Evolutionary conservation across 192 early-diverging fungal genomes (phyloP), one percentile per base, ranked within the genome.

Genomic region (Umbelopsis isabellina): DNA sequence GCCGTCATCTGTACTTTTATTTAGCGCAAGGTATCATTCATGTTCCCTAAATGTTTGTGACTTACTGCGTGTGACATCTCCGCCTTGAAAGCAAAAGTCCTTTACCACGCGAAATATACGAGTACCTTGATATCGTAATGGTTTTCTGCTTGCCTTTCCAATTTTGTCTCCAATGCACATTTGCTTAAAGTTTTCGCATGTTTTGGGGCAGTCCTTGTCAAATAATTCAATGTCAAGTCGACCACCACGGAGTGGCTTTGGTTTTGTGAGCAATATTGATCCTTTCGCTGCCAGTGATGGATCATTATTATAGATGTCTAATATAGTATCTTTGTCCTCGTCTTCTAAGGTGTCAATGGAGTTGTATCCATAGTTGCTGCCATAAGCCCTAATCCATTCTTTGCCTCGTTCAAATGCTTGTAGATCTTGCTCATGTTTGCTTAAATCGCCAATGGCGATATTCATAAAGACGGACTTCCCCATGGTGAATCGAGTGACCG

Each of bases 31-130:
- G 37, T 9, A 58, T 25, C 0, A 25, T 16, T 11, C 8, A 22
- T 23, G 46, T 7, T 23, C 21, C n/a, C 5, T 6, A 20, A 13
- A 20, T 6, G 0, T 37, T 68, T 18, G 3, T 30, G 27, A 41
- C 37, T 61, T 72, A 71, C 73, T 69, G 64, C 81, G 35, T 8
- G 81, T 82, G 6, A 82, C 81, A 71, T 83, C 79, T 37, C 81
- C 79, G 18, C 79, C 81, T 65, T 83, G 81, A 8, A 77, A 69
- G 7, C 82, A 68, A 66, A 78, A 83, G 22, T 75, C 68, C 16
- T 41, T 41, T 3, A 75, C 76, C 44, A 83, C 53, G 3, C 81
- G 79, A 53, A 78, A 77, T 46, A 83, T 61, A 10, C 20, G 45
- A 0, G 73, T 78, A 15, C 58, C 33, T 25, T 74, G 58, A 49